Percentiles rank a stretch among this genome's conserved stretches.
phyloP scores from a whole-genome alignment of 2,329 filamentous ascomycete species.

The Fusarium sp. region DNA sequence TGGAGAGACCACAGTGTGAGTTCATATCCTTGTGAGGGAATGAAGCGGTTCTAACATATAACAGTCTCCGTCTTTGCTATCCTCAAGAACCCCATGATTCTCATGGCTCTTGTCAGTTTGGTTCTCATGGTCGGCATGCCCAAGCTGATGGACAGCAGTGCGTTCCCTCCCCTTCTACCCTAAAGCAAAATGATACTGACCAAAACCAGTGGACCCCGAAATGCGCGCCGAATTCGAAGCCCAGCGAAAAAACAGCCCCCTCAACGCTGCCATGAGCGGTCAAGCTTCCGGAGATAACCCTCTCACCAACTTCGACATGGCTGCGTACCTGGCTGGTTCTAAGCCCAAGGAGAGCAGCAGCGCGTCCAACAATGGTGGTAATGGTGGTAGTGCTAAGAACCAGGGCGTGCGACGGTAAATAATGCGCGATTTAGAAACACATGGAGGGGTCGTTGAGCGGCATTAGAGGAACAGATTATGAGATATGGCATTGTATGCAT shows the following conservation, averaged over 20 bases:
- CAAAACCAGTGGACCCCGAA: slow-evolving; percentile 88
- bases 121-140: slow-evolving; percentile 92
- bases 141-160: slow-evolving; percentile 95
- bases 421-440: neutral
- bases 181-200: slow-evolving; percentile 2
- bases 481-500: slow-evolving; percentile 14
- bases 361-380: slow-evolving; percentile 37
- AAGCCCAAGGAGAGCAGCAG: slow-evolving; percentile 57
- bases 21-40: slow-evolving; percentile 42
- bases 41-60: slow-evolving; percentile 8
- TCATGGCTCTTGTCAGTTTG: slow-evolving; percentile 88
- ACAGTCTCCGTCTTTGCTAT: slow-evolving; percentile 83
- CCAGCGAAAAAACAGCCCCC: slow-evolving; percentile 81
- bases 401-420: slow-evolving; percentile 57
- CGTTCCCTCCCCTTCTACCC: slow-evolving; percentile 53
- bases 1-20: slow-evolving; percentile 81
- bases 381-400: slow-evolving; percentile 52
- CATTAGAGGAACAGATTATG: slow-evolving; percentile 12
- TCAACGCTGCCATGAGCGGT: slow-evolving; percentile 68
- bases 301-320: slow-evolving; percentile 71
- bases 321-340: slow-evolving; percentile 72
- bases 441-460: neutral
- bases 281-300: slow-evolving; percentile 56
- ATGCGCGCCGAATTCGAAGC: slow-evolving; percentile 93
- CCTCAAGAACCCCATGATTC: slow-evolving; percentile 95